Percentiles rank a stretch among this genome's conserved stretches.
Conservation (phyloP, 2,329 filamentous ascomycete species). For the Talaromyces sp. region DNA sequence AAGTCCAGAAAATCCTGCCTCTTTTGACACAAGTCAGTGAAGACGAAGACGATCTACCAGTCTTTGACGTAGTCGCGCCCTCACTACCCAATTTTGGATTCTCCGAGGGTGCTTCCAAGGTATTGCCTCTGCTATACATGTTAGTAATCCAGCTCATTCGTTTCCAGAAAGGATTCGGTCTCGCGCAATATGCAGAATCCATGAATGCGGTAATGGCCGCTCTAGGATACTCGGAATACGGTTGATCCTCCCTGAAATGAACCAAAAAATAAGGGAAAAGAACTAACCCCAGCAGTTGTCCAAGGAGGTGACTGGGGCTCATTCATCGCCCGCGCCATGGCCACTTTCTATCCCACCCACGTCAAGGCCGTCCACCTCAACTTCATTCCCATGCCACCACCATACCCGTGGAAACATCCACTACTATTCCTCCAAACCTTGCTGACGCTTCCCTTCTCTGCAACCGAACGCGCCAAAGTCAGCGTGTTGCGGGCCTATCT, state of each 20-base stretch:
- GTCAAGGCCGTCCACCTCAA: constrained; percentile 62
- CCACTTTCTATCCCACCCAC: constrained; percentile 53
- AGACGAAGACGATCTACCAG: constrained; percentile 30
- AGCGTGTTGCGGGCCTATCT: constrained; percentile 20
- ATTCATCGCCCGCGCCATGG: constrained; percentile 60
- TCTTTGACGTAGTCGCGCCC: constrained; percentile 52
- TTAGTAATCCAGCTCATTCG: background rate
- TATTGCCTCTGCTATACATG: constrained; percentile 7
- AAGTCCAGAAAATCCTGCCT: constrained; percentile 60
- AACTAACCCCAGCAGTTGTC: constrained; percentile 22
- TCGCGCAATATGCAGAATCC: constrained; percentile 60
- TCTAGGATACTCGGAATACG: constrained; percentile 62
- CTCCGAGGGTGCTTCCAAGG: constrained; percentile 39
- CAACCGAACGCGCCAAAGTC: constrained; percentile 20
- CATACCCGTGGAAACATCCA: constrained; percentile 50
- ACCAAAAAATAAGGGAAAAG: background rate
- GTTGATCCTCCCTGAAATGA: constrained; percentile 20
- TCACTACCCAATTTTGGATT: constrained; percentile 56
- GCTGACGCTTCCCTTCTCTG: constrained; percentile 24
- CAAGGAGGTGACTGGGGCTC: constrained; percentile 70
- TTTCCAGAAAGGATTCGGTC: constrained; percentile 52
- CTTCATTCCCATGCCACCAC: constrained; percentile 47
- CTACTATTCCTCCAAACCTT: constrained; percentile 44
- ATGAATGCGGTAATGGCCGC: constrained; percentile 65
- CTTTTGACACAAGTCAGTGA: constrained; percentile 34